Conservation (phyloP, 805 yeast species). For the Ogataea paraovalis region DNA sequence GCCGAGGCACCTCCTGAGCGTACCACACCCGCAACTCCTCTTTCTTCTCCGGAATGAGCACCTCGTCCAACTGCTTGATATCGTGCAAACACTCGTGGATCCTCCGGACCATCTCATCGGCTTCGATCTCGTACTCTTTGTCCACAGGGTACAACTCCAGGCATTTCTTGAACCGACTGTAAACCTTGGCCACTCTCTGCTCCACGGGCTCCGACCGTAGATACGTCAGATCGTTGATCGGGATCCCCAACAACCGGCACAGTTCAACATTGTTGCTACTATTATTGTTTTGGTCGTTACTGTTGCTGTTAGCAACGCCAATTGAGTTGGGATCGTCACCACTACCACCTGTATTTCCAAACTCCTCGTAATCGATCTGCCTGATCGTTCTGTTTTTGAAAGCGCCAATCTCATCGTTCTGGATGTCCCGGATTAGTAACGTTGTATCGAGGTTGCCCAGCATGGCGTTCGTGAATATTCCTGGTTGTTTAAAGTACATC, state of each 20-base stretch:
- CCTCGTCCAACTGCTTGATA: neutral
- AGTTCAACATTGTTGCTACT: conserved; percentile 2
- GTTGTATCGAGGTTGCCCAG: conserved; percentile 19
- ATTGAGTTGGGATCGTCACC: neutral
- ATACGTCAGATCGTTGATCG: neutral
- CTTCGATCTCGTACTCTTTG: too few relatives aligned
- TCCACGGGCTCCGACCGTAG: neutral
- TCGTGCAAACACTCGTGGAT: neutral
- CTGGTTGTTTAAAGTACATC: conserved; percentile 17
- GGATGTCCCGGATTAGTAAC: conserved; percentile 21
- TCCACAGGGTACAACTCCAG: neutral
- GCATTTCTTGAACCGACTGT: neutral
- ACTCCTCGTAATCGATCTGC: conserved; percentile 21
- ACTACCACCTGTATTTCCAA: conserved; percentile 3
- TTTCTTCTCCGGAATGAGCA: neutral
- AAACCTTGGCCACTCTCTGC: neutral
- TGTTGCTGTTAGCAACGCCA: neutral
- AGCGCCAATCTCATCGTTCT: conserved; percentile 16
- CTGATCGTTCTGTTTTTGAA: conserved; percentile 17
- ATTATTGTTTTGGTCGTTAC: neutral
- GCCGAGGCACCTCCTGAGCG: neutral
- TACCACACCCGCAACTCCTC: neutral
- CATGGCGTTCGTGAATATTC: conserved; percentile 23
- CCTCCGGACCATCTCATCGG: too few relatives aligned
- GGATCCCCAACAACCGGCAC: neutral